Percentiles rank a stretch among this genome's conserved stretches.
These are phyloP conservation scores for Miscanthus lutarioriparius DNA, from an alignment of 176 grass and related monocot species.

Conservation along the genomic window DNA sequence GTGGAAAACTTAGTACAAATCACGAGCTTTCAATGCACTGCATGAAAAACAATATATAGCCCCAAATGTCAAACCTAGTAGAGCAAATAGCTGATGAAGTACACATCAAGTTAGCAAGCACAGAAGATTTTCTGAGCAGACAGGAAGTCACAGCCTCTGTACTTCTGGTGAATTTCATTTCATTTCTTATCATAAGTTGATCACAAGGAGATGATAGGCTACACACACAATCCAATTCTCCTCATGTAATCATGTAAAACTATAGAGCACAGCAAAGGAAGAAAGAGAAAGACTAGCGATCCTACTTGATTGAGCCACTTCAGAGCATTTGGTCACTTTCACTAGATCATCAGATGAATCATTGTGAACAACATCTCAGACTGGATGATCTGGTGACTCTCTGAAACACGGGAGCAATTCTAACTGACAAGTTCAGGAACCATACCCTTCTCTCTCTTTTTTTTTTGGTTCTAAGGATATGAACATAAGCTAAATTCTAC, in stretches of 20 bases:
- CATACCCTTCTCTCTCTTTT: constrained; percentile 31
- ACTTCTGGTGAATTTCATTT: neutral
- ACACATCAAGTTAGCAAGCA: neutral
- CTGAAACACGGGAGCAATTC: constrained; percentile 18
- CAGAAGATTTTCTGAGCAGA: constrained; percentile 1
- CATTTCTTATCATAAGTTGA: constrained; percentile 24
- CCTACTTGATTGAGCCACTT: constrained; percentile 14
- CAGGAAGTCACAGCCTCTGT: constrained; percentile 1
- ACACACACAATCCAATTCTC: constrained; percentile 49
- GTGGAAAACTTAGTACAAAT: constrained; percentile 34
- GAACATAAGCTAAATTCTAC: constrained; percentile 54
- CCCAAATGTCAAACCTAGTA: constrained; percentile 35
- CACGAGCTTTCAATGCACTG: constrained; percentile 27
- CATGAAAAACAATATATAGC: constrained; percentile 13
- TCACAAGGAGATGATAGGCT: constrained; percentile 40
- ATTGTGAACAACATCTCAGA: constrained; percentile 33
- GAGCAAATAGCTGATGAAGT: constrained; percentile 19
- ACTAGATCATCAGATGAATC: constrained; percentile 29
- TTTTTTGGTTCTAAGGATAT: constrained; percentile 44
- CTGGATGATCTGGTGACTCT: constrained; percentile 24
- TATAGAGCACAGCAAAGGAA: neutral
- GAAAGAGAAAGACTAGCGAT: neutral
- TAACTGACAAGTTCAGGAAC: constrained; percentile 20
- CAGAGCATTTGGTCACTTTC: constrained; percentile 37
- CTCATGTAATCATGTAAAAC: constrained; percentile 26